Evolutionary conservation across 768 basidiomycete genomes (phyloP).

Genomic region (Rhizopogon roseolus): DNA sequence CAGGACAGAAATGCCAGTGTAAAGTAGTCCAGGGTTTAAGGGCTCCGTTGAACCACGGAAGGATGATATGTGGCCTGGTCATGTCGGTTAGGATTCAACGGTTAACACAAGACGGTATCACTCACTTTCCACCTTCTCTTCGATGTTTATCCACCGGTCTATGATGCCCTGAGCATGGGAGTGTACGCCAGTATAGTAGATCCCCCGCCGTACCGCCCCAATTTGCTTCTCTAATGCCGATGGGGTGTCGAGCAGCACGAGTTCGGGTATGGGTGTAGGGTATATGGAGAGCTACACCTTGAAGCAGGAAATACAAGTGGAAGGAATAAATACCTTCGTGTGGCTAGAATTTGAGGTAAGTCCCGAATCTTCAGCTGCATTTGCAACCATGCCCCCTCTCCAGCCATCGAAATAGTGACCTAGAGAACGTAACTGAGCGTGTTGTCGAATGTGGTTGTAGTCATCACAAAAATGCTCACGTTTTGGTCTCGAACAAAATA

Average conservation of each 20-base stretch:
- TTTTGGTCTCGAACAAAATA: no score
- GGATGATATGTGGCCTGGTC: conserved; percentile 72
- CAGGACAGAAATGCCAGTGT: conserved; percentile 84
- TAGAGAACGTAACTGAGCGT: no score
- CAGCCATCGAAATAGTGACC: no score
- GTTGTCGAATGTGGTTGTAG: no score
- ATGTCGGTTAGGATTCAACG: neutral
- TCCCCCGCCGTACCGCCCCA: conserved; percentile 57
- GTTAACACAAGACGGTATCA: conserved; percentile 8
- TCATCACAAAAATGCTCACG: no score
- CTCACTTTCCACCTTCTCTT: conserved; percentile 82
- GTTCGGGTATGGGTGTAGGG: conserved; percentile 50
- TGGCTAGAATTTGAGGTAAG: neutral
- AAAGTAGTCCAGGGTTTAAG: conserved; percentile 85
- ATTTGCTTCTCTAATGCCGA: conserved; percentile 77
- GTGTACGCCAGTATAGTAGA: conserved; percentile 54
- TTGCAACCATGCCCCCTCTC: neutral
- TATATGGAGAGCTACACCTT: conserved; percentile 77
- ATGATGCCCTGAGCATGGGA: conserved; percentile 68
- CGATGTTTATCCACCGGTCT: conserved; percentile 80
- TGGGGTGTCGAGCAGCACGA: conserved; percentile 69
- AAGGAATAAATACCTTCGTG: neutral
- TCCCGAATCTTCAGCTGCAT: neutral
- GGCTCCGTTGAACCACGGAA: conserved; percentile 77
- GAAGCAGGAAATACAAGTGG: neutral